Evolutionary conservation across 805 yeast genomes (phyloP).

Genomic region (Komagataella pseudopastoris): DNA sequence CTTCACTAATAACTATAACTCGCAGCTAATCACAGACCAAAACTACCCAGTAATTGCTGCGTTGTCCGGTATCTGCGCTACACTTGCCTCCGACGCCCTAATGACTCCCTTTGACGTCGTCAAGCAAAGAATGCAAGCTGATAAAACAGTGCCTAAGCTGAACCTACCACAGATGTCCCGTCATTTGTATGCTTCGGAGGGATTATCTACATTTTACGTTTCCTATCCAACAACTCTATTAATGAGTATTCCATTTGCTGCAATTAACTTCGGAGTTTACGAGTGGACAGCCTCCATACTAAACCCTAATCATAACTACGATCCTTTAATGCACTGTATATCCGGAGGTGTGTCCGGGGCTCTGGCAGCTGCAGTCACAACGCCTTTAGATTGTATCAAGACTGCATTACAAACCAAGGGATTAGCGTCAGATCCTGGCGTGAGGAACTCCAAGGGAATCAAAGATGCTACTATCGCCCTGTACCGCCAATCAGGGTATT

Average conservation of each 20-base stretch:
- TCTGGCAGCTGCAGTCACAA: slow-evolving; percentile 85
- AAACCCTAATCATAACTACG: slow-evolving; percentile 68
- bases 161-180: slow-evolving; percentile 15
- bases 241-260: slow-evolving; percentile 91
- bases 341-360: slow-evolving; percentile 95
- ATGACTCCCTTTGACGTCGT: slow-evolving; percentile 97
- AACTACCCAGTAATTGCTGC: slow-evolving; percentile 78
- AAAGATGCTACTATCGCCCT: slow-evolving; percentile 58
- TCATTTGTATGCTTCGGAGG: slow-evolving; percentile 45
- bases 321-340: slow-evolving; percentile 84
- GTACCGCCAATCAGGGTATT: slow-evolving; percentile 41
- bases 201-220: slow-evolving; percentile 70
- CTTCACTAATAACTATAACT: slow-evolving; percentile 21
- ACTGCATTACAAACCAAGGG: slow-evolving; percentile 83
- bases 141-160: background rate
- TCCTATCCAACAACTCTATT: slow-evolving; percentile 90
- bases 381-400: slow-evolving; percentile 89
- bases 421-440: slow-evolving; percentile 27
- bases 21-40: slow-evolving; percentile 38
- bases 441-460: slow-evolving; percentile 53
- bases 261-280: slow-evolving; percentile 84
- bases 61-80: slow-evolving; percentile 82
- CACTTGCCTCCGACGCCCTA: slow-evolving; percentile 84
- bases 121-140: slow-evolving; percentile 85
- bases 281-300: slow-evolving; percentile 68